Base-by-base conservation (phyloP, 2,329 filamentous ascomycete species). In the Fusarium annulatum region DNA sequence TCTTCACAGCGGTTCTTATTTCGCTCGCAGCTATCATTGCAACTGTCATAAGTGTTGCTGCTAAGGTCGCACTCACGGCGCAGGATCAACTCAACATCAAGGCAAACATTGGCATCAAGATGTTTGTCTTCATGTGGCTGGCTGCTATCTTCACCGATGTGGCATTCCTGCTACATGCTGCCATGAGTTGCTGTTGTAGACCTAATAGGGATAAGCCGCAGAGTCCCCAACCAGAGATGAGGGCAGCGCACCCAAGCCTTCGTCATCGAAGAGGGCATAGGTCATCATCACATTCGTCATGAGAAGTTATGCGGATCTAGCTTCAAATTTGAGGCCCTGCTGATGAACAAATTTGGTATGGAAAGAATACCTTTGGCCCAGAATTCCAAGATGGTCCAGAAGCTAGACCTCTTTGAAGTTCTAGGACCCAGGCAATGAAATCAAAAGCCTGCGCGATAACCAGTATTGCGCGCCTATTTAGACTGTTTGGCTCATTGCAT, bases 71-170 rank as follows among this genome's bases (percentile, higher is more conserved):
- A 61, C 90, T 97, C 76, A 90, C 90, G 28, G 88, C 87, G 9
- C 90, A 93, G 78, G 87, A 88, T 5, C 90, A 93, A 65, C 85
- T 98, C 59, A 96, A 97, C 81, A 95, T 98, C 75, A 81, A 84
- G 15, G 93, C 92, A 7, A 83, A 87, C 7, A 85, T 97, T 39
- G 95, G 95, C 10, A 83, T 81, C 41, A 87, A 90, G 74, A 95
- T 97, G 93, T 89, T 97, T 77, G 92, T 85, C 0, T 97, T 97
- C 79, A 96, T 97, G 92, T 98, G 96, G 95, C 88, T 94, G 34
- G 93, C 92, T 0, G 88, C 91, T 1, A 89, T 86, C 0, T 89
- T 92, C 68, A 88, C 89, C 3, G 83, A 94, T 9, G 78, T 95
- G 26, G 92, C 92, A 1, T 95, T 93, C 77, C 80, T 93, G 38